Percentiles rank a stretch among this genome's conserved stretches.
phyloP scores from a whole-genome alignment of 2,329 filamentous ascomycete species.

The Truncatella angustata region DNA sequence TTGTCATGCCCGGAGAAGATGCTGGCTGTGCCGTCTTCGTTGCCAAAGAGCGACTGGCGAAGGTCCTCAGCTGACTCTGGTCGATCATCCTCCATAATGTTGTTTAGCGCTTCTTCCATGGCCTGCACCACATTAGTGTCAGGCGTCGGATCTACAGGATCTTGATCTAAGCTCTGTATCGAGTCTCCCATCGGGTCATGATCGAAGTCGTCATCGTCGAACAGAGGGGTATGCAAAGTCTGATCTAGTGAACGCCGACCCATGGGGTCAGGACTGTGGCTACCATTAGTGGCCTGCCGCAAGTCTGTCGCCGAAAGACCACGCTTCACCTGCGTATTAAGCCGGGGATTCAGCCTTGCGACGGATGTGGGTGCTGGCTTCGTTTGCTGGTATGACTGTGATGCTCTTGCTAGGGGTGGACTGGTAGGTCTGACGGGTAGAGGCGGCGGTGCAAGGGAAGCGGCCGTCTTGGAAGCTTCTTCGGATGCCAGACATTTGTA shows the following conservation, averaged over 20 bases:
- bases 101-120: slow-evolving; percentile 87
- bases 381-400: slow-evolving; percentile 37
- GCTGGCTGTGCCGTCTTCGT: slow-evolving; percentile 49
- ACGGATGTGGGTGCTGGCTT: slow-evolving; percentile 42
- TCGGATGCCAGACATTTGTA: slow-evolving; percentile 95
- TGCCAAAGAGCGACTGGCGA: slow-evolving; percentile 64
- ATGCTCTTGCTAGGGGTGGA: slow-evolving; percentile 27
- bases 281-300: slow-evolving; percentile 35
- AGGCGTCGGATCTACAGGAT: slow-evolving; percentile 58
- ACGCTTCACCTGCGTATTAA: slow-evolving; percentile 35
- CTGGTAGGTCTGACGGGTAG: slow-evolving; percentile 22
- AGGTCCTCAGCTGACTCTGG: slow-evolving; percentile 63
- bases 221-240: slow-evolving; percentile 53
- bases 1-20: slow-evolving; percentile 54
- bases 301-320: slow-evolving; percentile 50
- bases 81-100: slow-evolving; percentile 81
- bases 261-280: slow-evolving; percentile 33
- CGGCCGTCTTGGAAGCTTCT: slow-evolving; percentile 55
- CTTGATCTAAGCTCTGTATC: slow-evolving; percentile 75
- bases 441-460: slow-evolving; percentile 13
- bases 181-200: slow-evolving; percentile 69
- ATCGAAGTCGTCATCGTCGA: slow-evolving; percentile 80
- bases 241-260: slow-evolving; percentile 72
- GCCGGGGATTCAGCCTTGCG: slow-evolving; percentile 37
- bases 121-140: slow-evolving; percentile 84